A percentile compares a stretch with the other conserved stretches of the same genome.
These are phyloP conservation scores for Cordyceps tenuipes DNA, from an alignment of 2,329 filamentous ascomycete genomes.

Conservation along the genomic window DNA sequence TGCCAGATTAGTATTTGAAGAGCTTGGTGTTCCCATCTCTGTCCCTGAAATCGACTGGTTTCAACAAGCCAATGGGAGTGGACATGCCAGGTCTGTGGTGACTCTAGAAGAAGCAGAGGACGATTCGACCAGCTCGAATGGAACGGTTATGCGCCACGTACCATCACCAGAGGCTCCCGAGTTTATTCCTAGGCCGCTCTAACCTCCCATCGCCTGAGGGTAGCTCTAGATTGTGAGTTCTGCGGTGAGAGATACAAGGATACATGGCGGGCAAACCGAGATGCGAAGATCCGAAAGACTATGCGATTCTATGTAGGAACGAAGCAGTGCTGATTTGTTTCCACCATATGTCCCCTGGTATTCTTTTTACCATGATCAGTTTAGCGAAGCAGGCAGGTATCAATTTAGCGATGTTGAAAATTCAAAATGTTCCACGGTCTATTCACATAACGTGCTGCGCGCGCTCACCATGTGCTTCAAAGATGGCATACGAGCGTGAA, in stretches of 20 bases:
- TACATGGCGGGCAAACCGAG: neutral
- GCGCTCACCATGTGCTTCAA: neutral
- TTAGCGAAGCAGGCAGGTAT: neutral
- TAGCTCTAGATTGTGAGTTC: neutral
- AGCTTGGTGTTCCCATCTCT: slow-evolving; percentile 12
- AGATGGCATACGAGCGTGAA: neutral
- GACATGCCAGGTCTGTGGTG: neutral
- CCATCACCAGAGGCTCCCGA: neutral
- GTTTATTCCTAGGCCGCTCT: neutral
- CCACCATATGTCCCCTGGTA: neutral
- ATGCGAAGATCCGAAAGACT: neutral
- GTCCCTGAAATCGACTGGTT: slow-evolving; percentile 22
- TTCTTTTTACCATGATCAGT: neutral
- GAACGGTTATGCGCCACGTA: neutral
- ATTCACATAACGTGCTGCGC: neutral
- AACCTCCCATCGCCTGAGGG: neutral
- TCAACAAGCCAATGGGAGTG: slow-evolving; percentile 10
- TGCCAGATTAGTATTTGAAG: slow-evolving; percentile 18
- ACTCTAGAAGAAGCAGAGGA: neutral
- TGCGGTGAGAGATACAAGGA: neutral
- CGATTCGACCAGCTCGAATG: neutral
- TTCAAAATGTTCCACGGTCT: neutral
- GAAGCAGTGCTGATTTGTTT: neutral
- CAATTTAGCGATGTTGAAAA: neutral
- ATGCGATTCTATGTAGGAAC: neutral